Evolutionary conservation across 2,329 filamentous ascomycete genomes (phyloP).

Genomic region (Aspergillus floridensis): DNA sequence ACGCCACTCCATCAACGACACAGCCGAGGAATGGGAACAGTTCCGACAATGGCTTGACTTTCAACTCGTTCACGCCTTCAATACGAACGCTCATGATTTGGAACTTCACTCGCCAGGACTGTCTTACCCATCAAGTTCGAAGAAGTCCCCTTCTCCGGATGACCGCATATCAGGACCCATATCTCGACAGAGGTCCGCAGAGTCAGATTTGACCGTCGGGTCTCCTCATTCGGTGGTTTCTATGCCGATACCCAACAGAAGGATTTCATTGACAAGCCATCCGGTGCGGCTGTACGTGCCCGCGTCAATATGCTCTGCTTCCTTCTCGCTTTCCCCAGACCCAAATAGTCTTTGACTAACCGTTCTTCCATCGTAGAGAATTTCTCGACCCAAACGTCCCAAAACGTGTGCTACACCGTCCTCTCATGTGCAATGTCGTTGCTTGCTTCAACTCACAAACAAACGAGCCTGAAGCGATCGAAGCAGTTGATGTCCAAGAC

Average conservation of each 20-base stretch:
- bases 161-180: background rate
- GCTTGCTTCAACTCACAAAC: background rate
- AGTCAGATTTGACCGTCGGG: background rate
- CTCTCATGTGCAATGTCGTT: constrained; percentile 1
- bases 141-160: background rate
- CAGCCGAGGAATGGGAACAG: constrained; percentile 13
- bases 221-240: background rate
- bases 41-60: constrained; percentile 16
- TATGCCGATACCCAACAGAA: background rate
- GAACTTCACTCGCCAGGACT: background rate
- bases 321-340: background rate
- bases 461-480: constrained; percentile 5
- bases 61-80: constrained; percentile 9
- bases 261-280: background rate
- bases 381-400: background rate
- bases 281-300: background rate
- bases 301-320: too few relatives aligned
- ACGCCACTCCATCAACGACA: constrained; percentile 4
- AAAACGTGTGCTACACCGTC: background rate
- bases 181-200: background rate
- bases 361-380: background rate
- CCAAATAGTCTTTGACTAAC: background rate
- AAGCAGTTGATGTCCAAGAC: constrained; percentile 1
- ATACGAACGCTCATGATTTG: background rate
- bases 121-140: background rate